Evolutionary conservation across 768 basidiomycete species (phyloP).

Genomic region (Lentinula raphanica): DNA sequence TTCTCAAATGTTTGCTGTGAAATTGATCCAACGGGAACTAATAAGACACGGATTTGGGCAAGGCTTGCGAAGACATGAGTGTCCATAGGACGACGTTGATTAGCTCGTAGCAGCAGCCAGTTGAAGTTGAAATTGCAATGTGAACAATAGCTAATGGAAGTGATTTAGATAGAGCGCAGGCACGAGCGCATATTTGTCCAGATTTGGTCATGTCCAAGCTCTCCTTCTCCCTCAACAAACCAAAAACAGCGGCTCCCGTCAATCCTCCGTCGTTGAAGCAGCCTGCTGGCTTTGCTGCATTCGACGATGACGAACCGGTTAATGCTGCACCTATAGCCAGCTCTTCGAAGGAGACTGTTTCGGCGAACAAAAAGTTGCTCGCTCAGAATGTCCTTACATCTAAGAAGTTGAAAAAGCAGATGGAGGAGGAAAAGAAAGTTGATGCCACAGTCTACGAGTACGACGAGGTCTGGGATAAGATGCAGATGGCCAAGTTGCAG

Average conservation of each 20-base stretch:
- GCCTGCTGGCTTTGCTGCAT: conserved; percentile 57
- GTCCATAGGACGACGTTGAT: conserved; percentile 43
- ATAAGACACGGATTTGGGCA: conserved; percentile 78
- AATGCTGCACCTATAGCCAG: conserved; percentile 45
- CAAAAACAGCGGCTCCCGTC: conserved; percentile 43
- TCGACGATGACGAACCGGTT: conserved; percentile 57
- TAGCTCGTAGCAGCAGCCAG: not conserved
- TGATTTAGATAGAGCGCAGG: not conserved
- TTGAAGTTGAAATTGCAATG: too few species aligned
- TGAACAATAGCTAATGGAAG: not conserved
- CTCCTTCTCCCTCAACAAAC: conserved; percentile 77
- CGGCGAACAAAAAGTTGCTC: conserved; percentile 49
- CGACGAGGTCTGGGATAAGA: conserved; percentile 93
- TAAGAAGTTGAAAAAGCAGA: conserved; percentile 60
- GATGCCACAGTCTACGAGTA: conserved; percentile 89
- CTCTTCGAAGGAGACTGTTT: conserved; percentile 28
- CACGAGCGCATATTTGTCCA: not conserved
- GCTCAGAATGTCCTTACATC: conserved; percentile 59
- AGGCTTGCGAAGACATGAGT: conserved; percentile 72
- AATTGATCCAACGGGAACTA: conserved; percentile 82
- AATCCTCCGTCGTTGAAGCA: conserved; percentile 42
- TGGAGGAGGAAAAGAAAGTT: conserved; percentile 73
- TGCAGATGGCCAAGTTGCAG: conserved; percentile 78
- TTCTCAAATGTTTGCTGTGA: conserved; percentile 62
- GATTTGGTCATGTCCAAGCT: conserved; percentile 59